A percentile compares a stretch with the other conserved stretches of the same genome.
Evolutionary conservation across 164 flowering plant genomes (phyloP).

Genomic region (Annona cherimola): DNA sequence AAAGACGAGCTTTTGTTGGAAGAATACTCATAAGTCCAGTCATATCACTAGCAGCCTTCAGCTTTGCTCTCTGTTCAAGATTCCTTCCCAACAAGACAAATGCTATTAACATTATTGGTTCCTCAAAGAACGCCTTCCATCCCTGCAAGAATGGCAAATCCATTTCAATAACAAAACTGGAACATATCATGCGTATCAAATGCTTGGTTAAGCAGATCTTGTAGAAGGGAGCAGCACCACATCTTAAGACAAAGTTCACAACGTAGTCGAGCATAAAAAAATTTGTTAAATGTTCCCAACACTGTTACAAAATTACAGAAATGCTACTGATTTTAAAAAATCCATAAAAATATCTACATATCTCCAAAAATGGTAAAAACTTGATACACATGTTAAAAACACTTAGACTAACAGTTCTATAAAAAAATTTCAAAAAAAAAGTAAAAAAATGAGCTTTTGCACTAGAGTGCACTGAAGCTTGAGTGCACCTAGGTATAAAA

Average conservation of each 20-base stretch:
- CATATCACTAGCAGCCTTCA: conserved; percentile 96
- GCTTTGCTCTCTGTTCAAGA: conserved; percentile 97
- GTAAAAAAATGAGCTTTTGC: no score
- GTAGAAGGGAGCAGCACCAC: neutral
- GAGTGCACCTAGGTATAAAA: no score
- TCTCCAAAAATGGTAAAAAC: no score
- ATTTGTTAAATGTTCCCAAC: no score
- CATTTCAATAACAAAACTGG: neutral
- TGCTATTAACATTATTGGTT: conserved; percentile 95
- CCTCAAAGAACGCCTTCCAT: conserved; percentile 97
- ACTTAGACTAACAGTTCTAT: no score
- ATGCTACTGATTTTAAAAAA: no score
- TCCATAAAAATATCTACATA: no score
- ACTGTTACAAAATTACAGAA: no score
- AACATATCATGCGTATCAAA: neutral
- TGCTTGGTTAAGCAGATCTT: conserved; percentile 1
- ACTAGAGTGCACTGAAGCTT: no score
- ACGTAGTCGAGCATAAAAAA: neutral
- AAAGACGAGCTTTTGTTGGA: conserved; percentile 93
- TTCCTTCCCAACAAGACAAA: conserved; percentile 92
- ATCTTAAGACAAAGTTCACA: neutral
- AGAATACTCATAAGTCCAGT: conserved; percentile 78
- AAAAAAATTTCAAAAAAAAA: no score
- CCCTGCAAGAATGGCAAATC: conserved; percentile 54
- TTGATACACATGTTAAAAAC: no score